Evolutionary conservation across 225 moss, liverwort and hornwort species (phyloP), one percentile per base, ranked within the genome.

Genomic region (Marchantia polymorpha): DNA sequence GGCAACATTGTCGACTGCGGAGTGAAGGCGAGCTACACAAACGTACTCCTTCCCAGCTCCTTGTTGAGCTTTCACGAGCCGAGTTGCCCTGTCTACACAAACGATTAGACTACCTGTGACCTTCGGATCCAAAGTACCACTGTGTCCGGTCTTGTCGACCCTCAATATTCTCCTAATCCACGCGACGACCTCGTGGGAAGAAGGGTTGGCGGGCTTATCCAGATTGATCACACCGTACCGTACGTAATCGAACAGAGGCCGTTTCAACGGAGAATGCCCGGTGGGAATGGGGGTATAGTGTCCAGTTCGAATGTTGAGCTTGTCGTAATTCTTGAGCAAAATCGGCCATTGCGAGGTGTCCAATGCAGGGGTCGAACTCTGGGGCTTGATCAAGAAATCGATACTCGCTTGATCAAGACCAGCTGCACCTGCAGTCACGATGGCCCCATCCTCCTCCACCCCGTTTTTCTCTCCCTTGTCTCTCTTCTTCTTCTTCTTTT

Each of bases 1-100:
- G 8, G 92, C 89, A 5, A 93, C 90, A 0, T 88, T 84, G n/a
- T 94, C 96, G 7, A 96, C 94, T 8, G 91, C 94, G 0, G 96
- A 93, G 73, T 96, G 96, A 83, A 96, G 82, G 78, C 94, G 85
- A 6, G 92, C 92, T 15, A 96, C 92, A 77, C 96, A 96, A n/a
- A 96, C 94, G 14, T 96, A 96, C 89, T 96, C 96, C 85, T 96
- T 94, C 0, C 96, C 96, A 2, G 96, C 96, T 49, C 96, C 96
- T 75, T 96, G 96, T 83, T 96, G 96, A 22, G 94, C 94, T 82
- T 96, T 96, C n/a, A 94, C 94, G 0, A 96, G 91, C 1, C 96
- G 86, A 12, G 96, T 96, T 7, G 96, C 96, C 63, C 94, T 83
- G 68, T 96, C 96, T 75, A 96, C 94, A 81, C 96, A 96, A 23